Percentiles rank a stretch among this genome's conserved stretches.
Evolutionary conservation across 208 protist genomes (phyloP).

Genomic region (Endotrypanum monterogeii): DNA sequence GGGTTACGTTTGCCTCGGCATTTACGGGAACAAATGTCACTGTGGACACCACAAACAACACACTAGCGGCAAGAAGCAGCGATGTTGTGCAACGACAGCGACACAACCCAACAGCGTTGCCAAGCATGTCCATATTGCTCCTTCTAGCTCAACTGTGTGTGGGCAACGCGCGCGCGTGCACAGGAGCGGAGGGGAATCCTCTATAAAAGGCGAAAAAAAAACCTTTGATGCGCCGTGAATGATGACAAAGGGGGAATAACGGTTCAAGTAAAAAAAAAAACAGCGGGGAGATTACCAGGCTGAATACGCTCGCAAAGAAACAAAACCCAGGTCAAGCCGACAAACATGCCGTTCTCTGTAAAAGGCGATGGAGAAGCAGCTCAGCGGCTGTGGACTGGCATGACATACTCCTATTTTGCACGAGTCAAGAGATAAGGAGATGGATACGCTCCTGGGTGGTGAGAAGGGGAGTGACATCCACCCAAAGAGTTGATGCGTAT

Average conservation of each 20-base stretch:
- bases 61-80: background rate
- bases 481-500: no score
- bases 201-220: background rate
- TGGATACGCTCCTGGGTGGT: no score
- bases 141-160: background rate
- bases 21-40: background rate
- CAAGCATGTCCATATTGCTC: background rate
- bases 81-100: background rate
- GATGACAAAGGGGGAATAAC: background rate
- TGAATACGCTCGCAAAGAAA: background rate
- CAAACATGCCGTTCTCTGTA: background rate
- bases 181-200: background rate
- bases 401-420: background rate
- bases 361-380: background rate
- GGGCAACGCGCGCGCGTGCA: background rate
- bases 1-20: conserved; percentile 3
- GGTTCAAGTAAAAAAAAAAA: background rate
- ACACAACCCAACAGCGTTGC: background rate
- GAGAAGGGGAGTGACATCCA: no score
- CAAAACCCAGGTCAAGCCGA: background rate
- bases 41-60: background rate
- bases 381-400: background rate
- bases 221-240: background rate
- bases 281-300: conserved; percentile 6
- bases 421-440: conserved; percentile 4